phyloP scores from a whole-genome alignment of 495 filamentous ascomycete genomes.

The Parathielavia hyrcaniae region DNA sequence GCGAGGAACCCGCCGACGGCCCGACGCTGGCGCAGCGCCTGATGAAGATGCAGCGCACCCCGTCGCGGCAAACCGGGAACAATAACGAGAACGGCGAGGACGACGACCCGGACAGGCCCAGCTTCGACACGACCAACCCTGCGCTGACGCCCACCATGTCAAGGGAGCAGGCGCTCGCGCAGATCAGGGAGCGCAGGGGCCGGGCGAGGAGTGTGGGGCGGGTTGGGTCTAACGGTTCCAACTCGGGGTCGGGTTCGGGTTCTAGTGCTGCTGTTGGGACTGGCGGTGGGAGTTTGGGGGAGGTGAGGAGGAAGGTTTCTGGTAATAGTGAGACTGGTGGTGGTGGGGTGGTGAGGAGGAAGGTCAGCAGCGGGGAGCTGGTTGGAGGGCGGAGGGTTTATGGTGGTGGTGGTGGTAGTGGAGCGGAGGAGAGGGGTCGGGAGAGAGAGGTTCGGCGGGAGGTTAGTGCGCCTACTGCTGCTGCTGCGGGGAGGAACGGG shows the following conservation, averaged over 20 bases:
- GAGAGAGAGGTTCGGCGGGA: conserved; percentile 7
- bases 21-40: conserved; percentile 28
- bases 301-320: not conserved
- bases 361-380: conserved; percentile 3
- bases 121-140: conserved; percentile 45
- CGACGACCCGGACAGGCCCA: conserved; percentile 20
- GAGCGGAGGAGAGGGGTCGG: not conserved
- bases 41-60: conserved; percentile 32
- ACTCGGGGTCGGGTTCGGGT: not conserved
- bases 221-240: not conserved
- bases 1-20: conserved; percentile 27
- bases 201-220: conserved; percentile 33
- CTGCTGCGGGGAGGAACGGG: not conserved
- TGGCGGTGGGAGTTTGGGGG: not conserved
- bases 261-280: not conserved
- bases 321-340: not conserved
- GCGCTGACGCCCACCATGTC: conserved; percentile 51
- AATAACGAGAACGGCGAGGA: conserved; percentile 3
- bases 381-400: not conserved
- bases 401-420: not conserved
- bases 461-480: conserved; percentile 5
- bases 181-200: conserved; percentile 49
- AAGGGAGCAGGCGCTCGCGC: conserved; percentile 51
- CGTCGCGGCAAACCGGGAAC: conserved; percentile 20
- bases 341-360: conserved; percentile 3